Evolutionary conservation across 345 rosid species (phyloP).

Genomic region (Chamaenerion angustifolium): DNA sequence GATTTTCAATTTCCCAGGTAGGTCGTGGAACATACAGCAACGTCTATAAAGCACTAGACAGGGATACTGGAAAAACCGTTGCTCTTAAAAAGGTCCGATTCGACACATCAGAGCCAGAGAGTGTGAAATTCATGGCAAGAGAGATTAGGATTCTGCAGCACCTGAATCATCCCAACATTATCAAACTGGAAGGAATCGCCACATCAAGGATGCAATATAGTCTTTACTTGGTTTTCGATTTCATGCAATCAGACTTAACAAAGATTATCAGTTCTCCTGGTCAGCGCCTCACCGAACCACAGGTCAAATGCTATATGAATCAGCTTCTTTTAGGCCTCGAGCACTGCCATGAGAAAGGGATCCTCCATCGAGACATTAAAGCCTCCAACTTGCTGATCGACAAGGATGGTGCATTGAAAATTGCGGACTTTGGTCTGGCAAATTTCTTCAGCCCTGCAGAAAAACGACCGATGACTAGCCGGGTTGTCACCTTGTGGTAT

Average conservation of each 20-base stretch:
- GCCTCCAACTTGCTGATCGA: constrained; percentile 66
- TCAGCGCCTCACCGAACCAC: constrained; percentile 53
- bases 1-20: constrained; percentile 24
- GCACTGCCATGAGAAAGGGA: constrained; percentile 78
- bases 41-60: constrained; percentile 73
- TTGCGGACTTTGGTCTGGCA: constrained; percentile 78
- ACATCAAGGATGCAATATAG: constrained; percentile 90
- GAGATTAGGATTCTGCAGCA: constrained; percentile 62
- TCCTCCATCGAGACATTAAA: constrained; percentile 73
- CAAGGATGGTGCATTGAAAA: constrained; percentile 53
- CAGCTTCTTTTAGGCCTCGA: constrained; percentile 68
- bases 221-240: constrained; percentile 67
- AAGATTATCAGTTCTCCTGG: constrained; percentile 53
- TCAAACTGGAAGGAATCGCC: constrained; percentile 75
- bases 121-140: constrained; percentile 88
- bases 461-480: constrained; percentile 50
- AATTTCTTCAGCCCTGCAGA: constrained; percentile 39
- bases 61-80: constrained; percentile 56
- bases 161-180: constrained; percentile 68
- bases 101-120: constrained; percentile 71
- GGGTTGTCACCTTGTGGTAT: constrained; percentile 87
- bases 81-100: constrained; percentile 85
- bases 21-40: constrained; percentile 94
- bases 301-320: constrained; percentile 74
- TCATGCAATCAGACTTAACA: constrained; percentile 59